A percentile compares a stretch with the other conserved stretches of the same genome.
These are phyloP conservation scores for Diplodia mutila DNA, from an alignment of 2,329 filamentous ascomycete genomes.

Conservation along the genomic window DNA sequence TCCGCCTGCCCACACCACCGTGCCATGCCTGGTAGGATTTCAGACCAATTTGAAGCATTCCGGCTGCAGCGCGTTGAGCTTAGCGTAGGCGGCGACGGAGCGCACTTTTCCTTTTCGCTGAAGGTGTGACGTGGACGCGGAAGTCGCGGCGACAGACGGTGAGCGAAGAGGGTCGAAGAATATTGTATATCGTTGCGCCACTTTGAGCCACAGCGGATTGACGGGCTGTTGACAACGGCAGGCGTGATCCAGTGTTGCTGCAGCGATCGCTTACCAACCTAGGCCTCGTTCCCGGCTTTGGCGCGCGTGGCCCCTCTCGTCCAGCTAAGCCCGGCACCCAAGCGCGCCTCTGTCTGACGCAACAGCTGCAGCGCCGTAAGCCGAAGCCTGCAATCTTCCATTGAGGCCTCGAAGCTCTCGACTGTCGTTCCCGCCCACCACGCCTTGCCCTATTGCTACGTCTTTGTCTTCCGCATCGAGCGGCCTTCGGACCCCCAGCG, in stretches of 20 bases:
- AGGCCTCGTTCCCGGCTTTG: conserved; percentile 16
- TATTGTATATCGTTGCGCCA: too few species aligned
- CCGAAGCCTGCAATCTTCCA: conserved; percentile 11
- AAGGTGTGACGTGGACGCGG: background rate
- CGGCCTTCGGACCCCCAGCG: background rate
- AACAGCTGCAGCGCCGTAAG: conserved; percentile 12
- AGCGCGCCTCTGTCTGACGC: conserved; percentile 13
- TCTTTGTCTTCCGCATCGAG: conserved; percentile 13
- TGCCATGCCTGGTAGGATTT: conserved; percentile 9
- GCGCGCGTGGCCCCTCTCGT: conserved; percentile 12
- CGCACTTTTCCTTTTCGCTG: background rate
- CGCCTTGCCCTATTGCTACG: too few species aligned
- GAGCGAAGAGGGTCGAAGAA: background rate
- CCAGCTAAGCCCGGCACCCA: background rate
- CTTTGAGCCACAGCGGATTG: background rate
- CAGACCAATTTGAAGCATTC: conserved; percentile 15
- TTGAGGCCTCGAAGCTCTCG: background rate
- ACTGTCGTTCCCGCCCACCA: too few species aligned
- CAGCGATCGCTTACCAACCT: conserved; percentile 21
- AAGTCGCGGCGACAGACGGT: background rate
- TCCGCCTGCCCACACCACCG: background rate
- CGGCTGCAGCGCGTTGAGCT: background rate
- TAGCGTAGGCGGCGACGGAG: background rate
- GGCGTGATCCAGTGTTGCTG: conserved; percentile 8
- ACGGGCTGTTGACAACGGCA: background rate